phyloP scores from a whole-genome alignment of 331 rosid species.

The Quercus lobata region DNA sequence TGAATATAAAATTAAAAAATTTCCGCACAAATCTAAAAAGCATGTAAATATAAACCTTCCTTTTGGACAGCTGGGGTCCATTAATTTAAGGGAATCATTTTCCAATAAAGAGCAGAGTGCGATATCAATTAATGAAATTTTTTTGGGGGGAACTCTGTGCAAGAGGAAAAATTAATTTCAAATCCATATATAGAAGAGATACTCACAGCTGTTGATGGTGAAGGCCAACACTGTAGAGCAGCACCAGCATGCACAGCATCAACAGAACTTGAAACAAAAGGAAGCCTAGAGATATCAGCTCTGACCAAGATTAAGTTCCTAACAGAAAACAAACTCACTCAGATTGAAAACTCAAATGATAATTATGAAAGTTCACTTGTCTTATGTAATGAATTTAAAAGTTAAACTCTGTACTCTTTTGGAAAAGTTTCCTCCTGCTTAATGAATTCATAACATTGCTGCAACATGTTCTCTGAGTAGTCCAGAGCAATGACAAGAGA shows the following conservation, averaged over 20 bases:
- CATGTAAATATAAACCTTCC: background rate
- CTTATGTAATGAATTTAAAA: slow-evolving; percentile 4
- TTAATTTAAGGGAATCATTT: background rate
- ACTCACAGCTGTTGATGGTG: slow-evolving; percentile 84
- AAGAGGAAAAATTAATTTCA: slow-evolving; percentile 11
- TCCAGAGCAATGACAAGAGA: slow-evolving; percentile 82
- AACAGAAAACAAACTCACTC: background rate
- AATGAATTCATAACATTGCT: slow-evolving; percentile 73
- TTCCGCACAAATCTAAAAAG: background rate
- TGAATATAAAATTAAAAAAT: background rate
- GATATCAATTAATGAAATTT: background rate
- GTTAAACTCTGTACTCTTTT: slow-evolving; percentile 49
- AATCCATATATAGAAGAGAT: slow-evolving; percentile 14
- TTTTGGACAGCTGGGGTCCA: background rate
- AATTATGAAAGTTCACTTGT: background rate
- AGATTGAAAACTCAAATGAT: slow-evolving; percentile 1
- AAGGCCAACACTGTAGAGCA: slow-evolving; percentile 96
- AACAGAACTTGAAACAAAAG: slow-evolving; percentile 77
- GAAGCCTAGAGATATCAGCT: slow-evolving; percentile 91
- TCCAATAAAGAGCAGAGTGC: background rate
- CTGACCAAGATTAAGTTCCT: slow-evolving; percentile 76
- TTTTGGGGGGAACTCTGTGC: background rate
- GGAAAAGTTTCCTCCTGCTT: slow-evolving; percentile 80
- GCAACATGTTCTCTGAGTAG: slow-evolving; percentile 93
- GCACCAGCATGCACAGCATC: slow-evolving; percentile 98